Conservation (phyloP, 2,329 filamentous ascomycete genomes). For the Tolypocladium album region DNA sequence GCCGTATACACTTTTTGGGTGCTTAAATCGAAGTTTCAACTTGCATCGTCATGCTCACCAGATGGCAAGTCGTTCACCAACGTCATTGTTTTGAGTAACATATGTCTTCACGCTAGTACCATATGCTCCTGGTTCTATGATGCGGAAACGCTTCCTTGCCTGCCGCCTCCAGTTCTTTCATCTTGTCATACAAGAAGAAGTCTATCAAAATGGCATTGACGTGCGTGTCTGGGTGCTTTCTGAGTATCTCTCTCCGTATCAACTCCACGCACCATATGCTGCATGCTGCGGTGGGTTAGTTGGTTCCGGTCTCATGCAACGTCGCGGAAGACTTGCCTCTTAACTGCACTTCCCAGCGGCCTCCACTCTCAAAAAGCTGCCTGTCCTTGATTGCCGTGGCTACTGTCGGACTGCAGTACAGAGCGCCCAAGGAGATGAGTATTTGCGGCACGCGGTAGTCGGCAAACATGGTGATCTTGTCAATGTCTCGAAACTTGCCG, state of each 20-base stretch:
- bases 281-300: slow-evolving; percentile 44
- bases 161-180: slow-evolving; percentile 69
- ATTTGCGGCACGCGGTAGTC: slow-evolving; percentile 97
- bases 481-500: slow-evolving; percentile 80
- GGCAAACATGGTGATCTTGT: slow-evolving; percentile 96
- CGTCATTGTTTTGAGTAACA: neutral
- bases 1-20: neutral
- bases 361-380: slow-evolving; percentile 58
- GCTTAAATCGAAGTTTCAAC: neutral
- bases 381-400: slow-evolving; percentile 57
- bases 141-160: slow-evolving; percentile 55
- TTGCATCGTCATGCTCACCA: neutral
- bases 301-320: neutral
- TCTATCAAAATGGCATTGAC: slow-evolving; percentile 90
- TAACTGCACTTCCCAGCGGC: slow-evolving; percentile 75
- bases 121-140: slow-evolving; percentile 86
- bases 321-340: slow-evolving; percentile 44
- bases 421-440: slow-evolving; percentile 68
- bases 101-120: slow-evolving; percentile 51
- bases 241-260: slow-evolving; percentile 69
- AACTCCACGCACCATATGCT: slow-evolving; percentile 96
- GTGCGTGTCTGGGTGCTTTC: slow-evolving; percentile 57
- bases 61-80: neutral
- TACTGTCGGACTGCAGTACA: slow-evolving; percentile 75
- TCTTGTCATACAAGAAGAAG: slow-evolving; percentile 92